Conservation (phyloP, 345 rosid species). For the Streptanthus diversifolius region DNA sequence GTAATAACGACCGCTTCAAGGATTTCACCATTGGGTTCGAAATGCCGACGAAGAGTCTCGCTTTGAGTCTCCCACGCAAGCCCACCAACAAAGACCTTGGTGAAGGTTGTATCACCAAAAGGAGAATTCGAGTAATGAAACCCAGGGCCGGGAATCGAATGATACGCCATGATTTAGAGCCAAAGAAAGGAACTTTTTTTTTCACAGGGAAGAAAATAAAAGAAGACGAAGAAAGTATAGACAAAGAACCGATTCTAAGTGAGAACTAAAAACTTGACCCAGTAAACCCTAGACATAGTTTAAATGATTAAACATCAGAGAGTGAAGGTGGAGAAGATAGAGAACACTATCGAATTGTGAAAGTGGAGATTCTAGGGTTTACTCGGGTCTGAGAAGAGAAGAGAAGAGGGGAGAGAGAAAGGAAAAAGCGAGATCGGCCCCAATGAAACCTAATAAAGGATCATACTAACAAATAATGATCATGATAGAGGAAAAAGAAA, state of each 20-base stretch:
- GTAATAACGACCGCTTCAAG: slow-evolving; percentile 92
- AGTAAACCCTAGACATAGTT: slow-evolving; percentile 31
- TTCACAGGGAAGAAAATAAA: neutral
- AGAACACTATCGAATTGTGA: neutral
- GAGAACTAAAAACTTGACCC: slow-evolving; percentile 19
- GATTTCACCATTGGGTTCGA: slow-evolving; percentile 85
- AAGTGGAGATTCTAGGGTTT: slow-evolving; percentile 34
- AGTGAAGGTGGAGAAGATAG: neutral
- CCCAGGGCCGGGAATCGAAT: slow-evolving; percentile 53
- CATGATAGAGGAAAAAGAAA: slow-evolving; percentile 13
- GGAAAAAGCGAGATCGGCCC: slow-evolving; percentile 23
- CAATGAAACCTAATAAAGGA: slow-evolving; percentile 35
- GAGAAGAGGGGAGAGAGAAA: neutral
- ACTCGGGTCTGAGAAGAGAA: slow-evolving; percentile 19
- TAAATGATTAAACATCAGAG: neutral
- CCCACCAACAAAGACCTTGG: slow-evolving; percentile 88
- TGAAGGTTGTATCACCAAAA: slow-evolving; percentile 82
- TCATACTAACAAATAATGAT: slow-evolving; percentile 32
- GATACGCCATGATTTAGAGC: slow-evolving; percentile 54
- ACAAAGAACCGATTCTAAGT: neutral
- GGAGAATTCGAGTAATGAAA: slow-evolving; percentile 72
- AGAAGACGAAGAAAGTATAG: neutral
- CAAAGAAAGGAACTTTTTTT: neutral
- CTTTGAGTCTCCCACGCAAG: slow-evolving; percentile 95
- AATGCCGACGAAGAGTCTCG: slow-evolving; percentile 76